Evolutionary conservation across 352 stramenopile species (phyloP).

Genomic region (Phytophthora macrochlamydospora): DNA sequence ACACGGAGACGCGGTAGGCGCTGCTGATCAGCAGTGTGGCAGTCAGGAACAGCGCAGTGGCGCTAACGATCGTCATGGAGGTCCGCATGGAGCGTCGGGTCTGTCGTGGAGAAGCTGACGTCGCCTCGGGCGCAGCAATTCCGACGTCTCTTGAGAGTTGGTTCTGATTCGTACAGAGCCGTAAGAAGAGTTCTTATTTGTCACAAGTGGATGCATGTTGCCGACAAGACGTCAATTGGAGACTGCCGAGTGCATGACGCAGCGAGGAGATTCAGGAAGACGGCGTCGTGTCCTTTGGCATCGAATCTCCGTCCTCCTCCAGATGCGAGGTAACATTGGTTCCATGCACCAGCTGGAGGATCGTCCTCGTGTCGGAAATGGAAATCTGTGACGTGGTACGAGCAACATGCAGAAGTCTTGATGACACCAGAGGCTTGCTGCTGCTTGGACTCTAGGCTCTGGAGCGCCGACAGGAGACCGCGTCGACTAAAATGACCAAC

Average conservation of each 20-base stretch:
- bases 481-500: too few species aligned
- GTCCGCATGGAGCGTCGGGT: slow-evolving; percentile 7
- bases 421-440: too few species aligned
- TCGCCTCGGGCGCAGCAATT: not conserved
- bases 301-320: slow-evolving; percentile 23
- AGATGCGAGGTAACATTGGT: not conserved
- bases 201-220: slow-evolving; percentile 22
- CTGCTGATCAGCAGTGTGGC: slow-evolving; percentile 26
- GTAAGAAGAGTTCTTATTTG: slow-evolving; percentile 14
- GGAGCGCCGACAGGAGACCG: too few species aligned
- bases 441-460: too few species aligned
- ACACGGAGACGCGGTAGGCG: slow-evolving; percentile 19
- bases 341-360: not conserved
- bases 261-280: slow-evolving; percentile 8
- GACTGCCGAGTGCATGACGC: not conserved
- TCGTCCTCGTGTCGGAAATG: not conserved
- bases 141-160: slow-evolving; percentile 16
- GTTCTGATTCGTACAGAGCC: slow-evolving; percentile 20
- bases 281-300: not conserved
- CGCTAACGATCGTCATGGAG: slow-evolving; percentile 20
- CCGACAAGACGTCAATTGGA: not conserved
- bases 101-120: slow-evolving; percentile 2
- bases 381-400: not conserved
- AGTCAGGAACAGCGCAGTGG: slow-evolving; percentile 24
- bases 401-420: not conserved